Percentiles rank a stretch among this genome's conserved stretches.
Conservation (phyloP, 1,284 basidiomycete genomes). For the Papiliotrema fonsecae region DNA sequence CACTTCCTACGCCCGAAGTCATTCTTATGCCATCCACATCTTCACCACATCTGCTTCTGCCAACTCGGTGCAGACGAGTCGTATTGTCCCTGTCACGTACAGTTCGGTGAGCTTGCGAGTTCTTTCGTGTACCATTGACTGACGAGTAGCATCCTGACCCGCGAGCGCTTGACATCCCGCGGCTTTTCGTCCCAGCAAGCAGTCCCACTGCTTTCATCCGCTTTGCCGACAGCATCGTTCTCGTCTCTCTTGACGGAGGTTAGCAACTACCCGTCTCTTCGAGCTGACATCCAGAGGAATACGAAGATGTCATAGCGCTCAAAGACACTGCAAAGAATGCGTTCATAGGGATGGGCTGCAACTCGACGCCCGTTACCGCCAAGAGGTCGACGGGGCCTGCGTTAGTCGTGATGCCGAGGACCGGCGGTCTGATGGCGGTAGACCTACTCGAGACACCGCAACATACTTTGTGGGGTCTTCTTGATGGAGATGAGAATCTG, state of each 20-base stretch:
- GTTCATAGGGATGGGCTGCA: slow-evolving; percentile 36
- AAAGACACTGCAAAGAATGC: slow-evolving; percentile 38
- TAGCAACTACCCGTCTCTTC: background rate
- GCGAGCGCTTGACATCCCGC: slow-evolving; percentile 43
- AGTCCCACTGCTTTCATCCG: slow-evolving; percentile 43
- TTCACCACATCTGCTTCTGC: slow-evolving; percentile 22
- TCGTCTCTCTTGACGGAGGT: slow-evolving; percentile 35
- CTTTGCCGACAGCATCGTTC: slow-evolving; percentile 44
- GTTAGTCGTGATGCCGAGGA: slow-evolving; percentile 34
- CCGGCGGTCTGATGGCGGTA: slow-evolving; percentile 40
- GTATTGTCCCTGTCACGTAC: slow-evolving; percentile 34
- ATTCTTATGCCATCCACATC: slow-evolving; percentile 32
- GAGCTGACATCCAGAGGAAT: slow-evolving; percentile 13
- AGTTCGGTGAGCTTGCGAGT: slow-evolving; percentile 23
- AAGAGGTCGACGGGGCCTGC: slow-evolving; percentile 12
- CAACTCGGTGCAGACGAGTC: slow-evolving; percentile 21
- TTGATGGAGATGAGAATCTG: too few species aligned
- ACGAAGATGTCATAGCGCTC: slow-evolving; percentile 43
- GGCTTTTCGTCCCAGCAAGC: slow-evolving; percentile 34
- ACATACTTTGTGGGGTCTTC: too few species aligned
- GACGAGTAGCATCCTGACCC: slow-evolving; percentile 41
- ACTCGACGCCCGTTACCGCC: background rate
- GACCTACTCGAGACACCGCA: slow-evolving; percentile 22
- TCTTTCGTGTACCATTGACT: background rate
- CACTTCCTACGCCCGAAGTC: slow-evolving; percentile 12